A percentile compares a stretch with the other conserved stretches of the same genome.
These are phyloP conservation scores for Diddensiella santjacobensis DNA, from an alignment of 805 yeast species.

Conservation along the genomic window DNA sequence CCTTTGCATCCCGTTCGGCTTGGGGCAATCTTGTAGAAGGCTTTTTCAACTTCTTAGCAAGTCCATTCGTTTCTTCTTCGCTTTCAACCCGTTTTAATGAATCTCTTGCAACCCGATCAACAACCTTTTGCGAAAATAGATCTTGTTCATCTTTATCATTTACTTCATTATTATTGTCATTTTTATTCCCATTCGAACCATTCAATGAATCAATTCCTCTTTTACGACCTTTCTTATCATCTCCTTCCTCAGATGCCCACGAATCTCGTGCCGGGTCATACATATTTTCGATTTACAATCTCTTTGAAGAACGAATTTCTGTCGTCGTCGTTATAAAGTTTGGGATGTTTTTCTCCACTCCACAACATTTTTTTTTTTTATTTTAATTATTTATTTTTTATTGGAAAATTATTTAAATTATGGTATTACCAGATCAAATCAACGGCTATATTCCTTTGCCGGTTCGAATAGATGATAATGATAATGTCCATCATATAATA, in stretches of 20 bases:
- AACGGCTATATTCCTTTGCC: constrained; percentile 26
- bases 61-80: constrained; percentile 1
- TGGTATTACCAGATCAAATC: constrained; percentile 20
- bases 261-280: constrained; percentile 28
- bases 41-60: constrained; percentile 19
- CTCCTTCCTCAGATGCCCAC: constrained; percentile 16
- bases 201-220: background rate
- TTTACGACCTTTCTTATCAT: background rate
- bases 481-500: constrained; percentile 18
- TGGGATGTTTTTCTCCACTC: too few species aligned
- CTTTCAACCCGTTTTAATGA: background rate
- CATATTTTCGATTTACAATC: constrained; percentile 13
- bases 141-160: background rate
- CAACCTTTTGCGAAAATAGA: background rate
- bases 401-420: constrained; percentile 2
- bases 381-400: background rate
- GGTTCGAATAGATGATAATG: constrained; percentile 14
- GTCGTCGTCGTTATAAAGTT: too few species aligned
- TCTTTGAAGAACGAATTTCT: too few species aligned
- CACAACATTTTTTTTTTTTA: constrained; percentile 2
- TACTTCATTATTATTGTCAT: background rate
- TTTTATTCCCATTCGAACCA: background rate
- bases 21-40: constrained; percentile 17
- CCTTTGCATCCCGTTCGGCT: constrained; percentile 16
- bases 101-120: background rate